Percentiles rank a stretch among this genome's conserved stretches.
phyloP scores from a whole-genome alignment of 768 basidiomycete genomes.

The Lyophyllum shimeji region DNA sequence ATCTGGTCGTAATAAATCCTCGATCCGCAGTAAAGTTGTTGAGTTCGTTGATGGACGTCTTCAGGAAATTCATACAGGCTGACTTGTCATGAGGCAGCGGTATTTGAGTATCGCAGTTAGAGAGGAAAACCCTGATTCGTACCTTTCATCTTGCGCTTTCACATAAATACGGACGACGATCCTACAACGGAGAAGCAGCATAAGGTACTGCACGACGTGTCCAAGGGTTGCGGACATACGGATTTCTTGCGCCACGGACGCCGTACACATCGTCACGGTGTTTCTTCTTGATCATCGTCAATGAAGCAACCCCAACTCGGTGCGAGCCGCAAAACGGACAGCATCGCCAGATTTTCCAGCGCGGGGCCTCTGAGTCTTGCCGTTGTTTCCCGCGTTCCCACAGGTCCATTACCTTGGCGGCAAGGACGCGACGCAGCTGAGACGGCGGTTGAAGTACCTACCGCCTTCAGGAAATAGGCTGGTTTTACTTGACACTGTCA shows the following conservation, averaged over 20 bases:
- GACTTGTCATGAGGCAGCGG: too few species aligned
- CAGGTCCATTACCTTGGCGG: slow-evolving; percentile 62
- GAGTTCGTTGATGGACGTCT: too few species aligned
- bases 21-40: too few species aligned
- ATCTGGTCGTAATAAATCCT: too few species aligned
- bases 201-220: background rate
- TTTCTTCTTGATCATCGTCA: slow-evolving; percentile 59
- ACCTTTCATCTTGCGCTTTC: slow-evolving; percentile 45
- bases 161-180: slow-evolving; percentile 80
- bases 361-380: slow-evolving; percentile 77
- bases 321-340: slow-evolving; percentile 95
- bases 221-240: slow-evolving; percentile 35
- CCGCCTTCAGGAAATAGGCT: too few species aligned
- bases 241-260: slow-evolving; percentile 70
- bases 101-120: too few species aligned
- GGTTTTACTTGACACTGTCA: too few species aligned
- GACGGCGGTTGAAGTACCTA: too few species aligned
- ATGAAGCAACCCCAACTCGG: slow-evolving; percentile 78
- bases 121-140: too few species aligned
- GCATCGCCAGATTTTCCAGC: slow-evolving; percentile 79
- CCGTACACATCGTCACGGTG: slow-evolving; percentile 70
- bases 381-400: slow-evolving; percentile 75
- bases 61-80: too few species aligned
- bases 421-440: slow-evolving; percentile 68
- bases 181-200: slow-evolving; percentile 34